phyloP scores from a whole-genome alignment of 1,139 yeast species.

The Scheffersomyces titani region DNA sequence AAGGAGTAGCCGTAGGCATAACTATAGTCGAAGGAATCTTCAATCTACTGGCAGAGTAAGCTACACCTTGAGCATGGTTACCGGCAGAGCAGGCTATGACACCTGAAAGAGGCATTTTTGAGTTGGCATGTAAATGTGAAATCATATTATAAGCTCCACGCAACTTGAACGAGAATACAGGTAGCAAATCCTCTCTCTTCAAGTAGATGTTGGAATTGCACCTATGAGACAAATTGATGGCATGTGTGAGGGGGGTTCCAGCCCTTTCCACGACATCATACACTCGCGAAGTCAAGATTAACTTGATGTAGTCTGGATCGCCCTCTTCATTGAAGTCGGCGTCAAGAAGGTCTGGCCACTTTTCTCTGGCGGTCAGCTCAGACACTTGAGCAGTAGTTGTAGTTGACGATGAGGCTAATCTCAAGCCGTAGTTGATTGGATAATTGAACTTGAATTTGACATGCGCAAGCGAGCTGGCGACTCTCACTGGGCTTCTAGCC shows the following conservation, averaged over 20 bases:
- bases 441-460: not conserved
- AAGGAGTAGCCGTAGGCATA: slow-evolving; percentile 97
- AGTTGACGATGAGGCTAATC: not conserved
- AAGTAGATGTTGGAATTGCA: slow-evolving; percentile 71
- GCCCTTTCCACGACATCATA: slow-evolving; percentile 81
- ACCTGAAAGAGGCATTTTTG: slow-evolving; percentile 72
- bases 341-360: slow-evolving; percentile 50
- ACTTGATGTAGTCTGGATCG: slow-evolving; percentile 89
- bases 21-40: slow-evolving; percentile 94
- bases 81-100: slow-evolving; percentile 99
- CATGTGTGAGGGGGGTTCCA: slow-evolving; percentile 83
- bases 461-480: not conserved
- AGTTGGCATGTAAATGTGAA: slow-evolving; percentile 67
- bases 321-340: slow-evolving; percentile 59
- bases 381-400: not conserved
- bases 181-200: slow-evolving; percentile 90
- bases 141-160: slow-evolving; percentile 98
- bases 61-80: slow-evolving; percentile 99
- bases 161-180: slow-evolving; percentile 93
- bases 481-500: not conserved
- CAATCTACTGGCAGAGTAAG: slow-evolving; percentile 80
- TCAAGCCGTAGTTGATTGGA: not conserved
- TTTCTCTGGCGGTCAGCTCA: slow-evolving; percentile 4
- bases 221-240: slow-evolving; percentile 72
- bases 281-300: slow-evolving; percentile 87